These are phyloP conservation scores for Aureobasidium vineae DNA, from an alignment of 2,329 filamentous ascomycete genomes.

Conservation along the genomic window DNA sequence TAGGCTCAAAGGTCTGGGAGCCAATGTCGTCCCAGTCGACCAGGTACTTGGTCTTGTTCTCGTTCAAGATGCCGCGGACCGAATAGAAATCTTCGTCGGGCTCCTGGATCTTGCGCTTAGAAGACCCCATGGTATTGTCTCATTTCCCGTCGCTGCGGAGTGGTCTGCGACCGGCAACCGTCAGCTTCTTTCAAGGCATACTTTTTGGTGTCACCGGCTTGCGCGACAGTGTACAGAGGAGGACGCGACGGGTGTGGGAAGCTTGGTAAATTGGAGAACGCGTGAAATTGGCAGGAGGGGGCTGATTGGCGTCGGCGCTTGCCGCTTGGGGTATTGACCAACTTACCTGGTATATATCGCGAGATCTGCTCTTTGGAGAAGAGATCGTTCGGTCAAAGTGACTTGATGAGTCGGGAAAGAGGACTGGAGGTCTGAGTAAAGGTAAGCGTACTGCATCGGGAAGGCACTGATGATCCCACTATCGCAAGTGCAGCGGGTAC, in stretches of 20 bases:
- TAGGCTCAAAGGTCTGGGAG: slow-evolving; percentile 46
- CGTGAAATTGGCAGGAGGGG: not conserved
- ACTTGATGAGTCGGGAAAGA: not conserved
- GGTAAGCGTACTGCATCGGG: not conserved
- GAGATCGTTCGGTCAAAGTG: not conserved
- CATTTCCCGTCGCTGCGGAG: not conserved
- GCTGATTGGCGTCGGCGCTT: slow-evolving; percentile 5
- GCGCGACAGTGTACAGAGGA: not conserved
- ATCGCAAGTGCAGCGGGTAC: not conserved
- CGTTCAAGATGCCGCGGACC: slow-evolving; percentile 37
- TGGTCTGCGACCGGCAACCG: not conserved
- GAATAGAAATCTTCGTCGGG: slow-evolving; percentile 30
- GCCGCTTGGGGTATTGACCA: not conserved
- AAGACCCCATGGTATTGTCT: not conserved
- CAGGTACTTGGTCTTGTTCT: slow-evolving; percentile 46
- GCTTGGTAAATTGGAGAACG: slow-evolving; percentile 5
- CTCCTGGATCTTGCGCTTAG: not conserved
- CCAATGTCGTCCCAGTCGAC: slow-evolving; percentile 57
- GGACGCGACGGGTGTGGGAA: slow-evolving; percentile 13
- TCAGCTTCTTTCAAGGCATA: slow-evolving; percentile 7
- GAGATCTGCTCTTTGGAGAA: not conserved
- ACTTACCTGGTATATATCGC: slow-evolving; percentile 1
- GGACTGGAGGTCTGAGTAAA: not conserved
- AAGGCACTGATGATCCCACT: not conserved
- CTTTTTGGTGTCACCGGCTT: not conserved